Evolutionary conservation across 768 basidiomycete species (phyloP).

Genomic region (Gloeophyllum trabeum): DNA sequence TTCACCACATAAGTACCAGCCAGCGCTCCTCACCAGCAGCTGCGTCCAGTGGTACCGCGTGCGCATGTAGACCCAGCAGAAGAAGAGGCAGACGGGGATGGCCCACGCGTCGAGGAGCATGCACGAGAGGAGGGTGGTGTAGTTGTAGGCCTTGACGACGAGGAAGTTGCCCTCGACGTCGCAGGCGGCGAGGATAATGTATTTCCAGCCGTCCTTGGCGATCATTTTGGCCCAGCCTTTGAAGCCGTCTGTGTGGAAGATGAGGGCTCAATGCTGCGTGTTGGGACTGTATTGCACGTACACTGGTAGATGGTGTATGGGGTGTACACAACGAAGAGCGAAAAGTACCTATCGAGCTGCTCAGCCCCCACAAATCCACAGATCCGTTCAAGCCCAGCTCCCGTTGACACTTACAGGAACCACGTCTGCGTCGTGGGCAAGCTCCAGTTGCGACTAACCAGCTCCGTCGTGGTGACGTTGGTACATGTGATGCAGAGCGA

Average conservation of each 20-base stretch:
- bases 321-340: slow-evolving; percentile 65
- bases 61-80: slow-evolving; percentile 78
- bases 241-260: slow-evolving; percentile 49
- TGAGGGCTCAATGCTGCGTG: neutral
- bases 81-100: slow-evolving; percentile 76
- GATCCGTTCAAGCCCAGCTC: neutral
- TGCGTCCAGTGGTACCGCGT: slow-evolving; percentile 79
- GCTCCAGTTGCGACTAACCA: slow-evolving; percentile 56
- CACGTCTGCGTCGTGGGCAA: slow-evolving; percentile 76
- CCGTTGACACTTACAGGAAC: slow-evolving; percentile 50
- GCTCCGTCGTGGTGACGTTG: slow-evolving; percentile 76
- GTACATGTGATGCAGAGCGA: slow-evolving; percentile 86
- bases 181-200: slow-evolving; percentile 65
- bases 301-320: slow-evolving; percentile 87
- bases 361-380: neutral
- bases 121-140: slow-evolving; percentile 78
- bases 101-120: slow-evolving; percentile 96
- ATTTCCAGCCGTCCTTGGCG: slow-evolving; percentile 77
- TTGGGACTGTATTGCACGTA: slow-evolving; percentile 21
- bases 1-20: neutral
- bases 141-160: slow-evolving; percentile 76
- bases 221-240: slow-evolving; percentile 75
- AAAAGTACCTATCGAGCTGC: slow-evolving; percentile 49
- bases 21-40: slow-evolving; percentile 41
- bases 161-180: slow-evolving; percentile 88